Conservation (phyloP, 2,329 filamentous ascomycete species). For the Aspergillus sclerotialis region DNA sequence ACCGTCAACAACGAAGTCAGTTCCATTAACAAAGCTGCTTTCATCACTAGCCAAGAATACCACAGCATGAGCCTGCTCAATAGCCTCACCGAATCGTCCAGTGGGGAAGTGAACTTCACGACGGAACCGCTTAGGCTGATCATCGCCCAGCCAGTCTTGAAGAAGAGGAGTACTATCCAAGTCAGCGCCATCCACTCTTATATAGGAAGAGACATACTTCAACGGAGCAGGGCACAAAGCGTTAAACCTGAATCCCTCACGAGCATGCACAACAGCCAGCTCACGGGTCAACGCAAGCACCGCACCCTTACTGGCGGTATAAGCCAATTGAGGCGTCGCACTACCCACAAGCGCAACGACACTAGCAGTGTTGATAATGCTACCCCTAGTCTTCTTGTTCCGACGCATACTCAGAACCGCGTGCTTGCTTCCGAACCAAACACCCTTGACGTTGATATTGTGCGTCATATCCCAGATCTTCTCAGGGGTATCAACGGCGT, state of each 20-base stretch:
- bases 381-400: conserved; percentile 69
- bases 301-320: conserved; percentile 90
- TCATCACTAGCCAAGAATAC: conserved; percentile 83
- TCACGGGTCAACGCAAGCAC: conserved; percentile 86
- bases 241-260: conserved; percentile 87
- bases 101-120: conserved; percentile 85
- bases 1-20: conserved; percentile 91
- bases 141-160: conserved; percentile 89
- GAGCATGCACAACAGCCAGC: conserved; percentile 83
- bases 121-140: conserved; percentile 69
- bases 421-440: conserved; percentile 95
- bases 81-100: conserved; percentile 84
- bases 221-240: conserved; percentile 81
- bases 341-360: conserved; percentile 82
- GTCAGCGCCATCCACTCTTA: conserved; percentile 1
- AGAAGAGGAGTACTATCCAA: conserved; percentile 66
- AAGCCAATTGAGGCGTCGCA: conserved; percentile 82
- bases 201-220: conserved; percentile 55
- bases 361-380: conserved; percentile 87
- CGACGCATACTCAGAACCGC: conserved; percentile 74
- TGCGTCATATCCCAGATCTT: conserved; percentile 92
- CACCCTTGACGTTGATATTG: conserved; percentile 92
- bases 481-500: conserved; percentile 78
- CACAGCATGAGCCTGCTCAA: conserved; percentile 87
- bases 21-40: conserved; percentile 81